Conservation (phyloP, 2,329 filamentous ascomycete species). For the Aspergillus brunneoviolaceus region DNA sequence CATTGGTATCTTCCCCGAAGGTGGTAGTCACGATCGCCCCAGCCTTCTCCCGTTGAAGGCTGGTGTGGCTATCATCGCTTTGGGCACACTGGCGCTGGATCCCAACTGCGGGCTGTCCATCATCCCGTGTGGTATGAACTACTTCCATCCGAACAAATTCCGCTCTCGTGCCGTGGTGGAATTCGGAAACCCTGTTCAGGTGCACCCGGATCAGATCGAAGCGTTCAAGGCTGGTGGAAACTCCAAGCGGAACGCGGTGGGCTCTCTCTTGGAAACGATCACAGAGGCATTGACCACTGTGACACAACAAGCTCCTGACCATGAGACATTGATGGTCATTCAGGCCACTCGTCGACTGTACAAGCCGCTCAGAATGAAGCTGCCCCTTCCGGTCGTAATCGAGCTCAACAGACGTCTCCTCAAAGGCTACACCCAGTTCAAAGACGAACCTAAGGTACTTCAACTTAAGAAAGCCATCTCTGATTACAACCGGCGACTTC, state of each 20-base stretch:
- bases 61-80: conserved; percentile 95
- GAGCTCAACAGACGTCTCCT: conserved; percentile 90
- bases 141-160: conserved; percentile 99
- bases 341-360: conserved; percentile 92
- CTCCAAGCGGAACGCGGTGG: conserved; percentile 75
- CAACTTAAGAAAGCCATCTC: conserved; percentile 72
- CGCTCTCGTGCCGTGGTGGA: conserved; percentile 93
- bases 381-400: conserved; percentile 87
- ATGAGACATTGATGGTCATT: conserved; percentile 94
- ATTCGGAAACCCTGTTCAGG: conserved; percentile 85
- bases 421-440: conserved; percentile 88
- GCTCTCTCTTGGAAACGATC: conserved; percentile 78
- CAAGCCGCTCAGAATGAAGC: conserved; percentile 89
- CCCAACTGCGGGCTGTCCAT: conserved; percentile 90
- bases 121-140: conserved; percentile 97
- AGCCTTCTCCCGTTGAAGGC: conserved; percentile 91
- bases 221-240: conserved; percentile 78
- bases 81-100: conserved; percentile 81
- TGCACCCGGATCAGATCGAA: conserved; percentile 77
- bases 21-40: conserved; percentile 91
- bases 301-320: conserved; percentile 85
- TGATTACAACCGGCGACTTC: conserved; percentile 82
- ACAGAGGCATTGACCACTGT: conserved; percentile 83
- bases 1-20: conserved; percentile 95
- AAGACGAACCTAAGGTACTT: conserved; percentile 81